A percentile compares a stretch with the other conserved stretches of the same genome.
phyloP scores from a whole-genome alignment of 169 alveolate species.

The Plasmodium gaboni region DNA sequence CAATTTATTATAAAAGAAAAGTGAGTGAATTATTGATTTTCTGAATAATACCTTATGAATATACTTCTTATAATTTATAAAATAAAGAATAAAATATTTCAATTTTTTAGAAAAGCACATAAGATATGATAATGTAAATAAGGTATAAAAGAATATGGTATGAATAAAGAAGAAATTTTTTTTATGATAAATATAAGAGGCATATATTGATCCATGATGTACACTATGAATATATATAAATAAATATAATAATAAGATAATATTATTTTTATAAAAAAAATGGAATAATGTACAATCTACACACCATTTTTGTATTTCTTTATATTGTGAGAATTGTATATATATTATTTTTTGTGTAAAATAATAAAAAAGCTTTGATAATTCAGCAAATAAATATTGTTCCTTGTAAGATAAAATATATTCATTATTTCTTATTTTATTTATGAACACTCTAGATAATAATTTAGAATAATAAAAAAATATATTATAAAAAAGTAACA shows the following conservation, averaged over 20 bases:
- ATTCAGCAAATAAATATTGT: constrained; percentile 68
- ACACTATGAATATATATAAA: constrained; percentile 64
- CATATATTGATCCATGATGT: constrained; percentile 73
- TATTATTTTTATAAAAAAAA: constrained; percentile 70
- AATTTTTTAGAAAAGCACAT: constrained; percentile 70
- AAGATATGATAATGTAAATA: constrained; percentile 61
- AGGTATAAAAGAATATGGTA: constrained; percentile 59
- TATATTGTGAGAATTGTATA: constrained; percentile 75
- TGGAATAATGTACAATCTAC: constrained; percentile 70
- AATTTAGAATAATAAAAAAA: constrained; percentile 59
- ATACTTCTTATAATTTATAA: constrained; percentile 67
- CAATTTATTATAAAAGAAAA: constrained; percentile 53
- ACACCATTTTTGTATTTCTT: constrained; percentile 76
- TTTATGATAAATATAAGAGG: constrained; percentile 67
- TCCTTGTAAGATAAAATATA: constrained; percentile 36
- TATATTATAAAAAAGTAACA: constrained; percentile 73
- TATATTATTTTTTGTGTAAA: constrained; percentile 75
- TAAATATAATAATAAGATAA: constrained; percentile 39
- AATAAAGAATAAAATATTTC: constrained; percentile 67
- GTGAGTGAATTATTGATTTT: constrained; percentile 51
- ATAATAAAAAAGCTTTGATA: constrained; percentile 41
- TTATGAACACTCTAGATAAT: constrained; percentile 55
- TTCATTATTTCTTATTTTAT: constrained; percentile 30
- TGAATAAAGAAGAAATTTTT: constrained; percentile 39
- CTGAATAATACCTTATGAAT: constrained; percentile 70